These are phyloP conservation scores for Arabis alpina DNA, from an alignment of 345 rosid species.

Conservation along the genomic window DNA sequence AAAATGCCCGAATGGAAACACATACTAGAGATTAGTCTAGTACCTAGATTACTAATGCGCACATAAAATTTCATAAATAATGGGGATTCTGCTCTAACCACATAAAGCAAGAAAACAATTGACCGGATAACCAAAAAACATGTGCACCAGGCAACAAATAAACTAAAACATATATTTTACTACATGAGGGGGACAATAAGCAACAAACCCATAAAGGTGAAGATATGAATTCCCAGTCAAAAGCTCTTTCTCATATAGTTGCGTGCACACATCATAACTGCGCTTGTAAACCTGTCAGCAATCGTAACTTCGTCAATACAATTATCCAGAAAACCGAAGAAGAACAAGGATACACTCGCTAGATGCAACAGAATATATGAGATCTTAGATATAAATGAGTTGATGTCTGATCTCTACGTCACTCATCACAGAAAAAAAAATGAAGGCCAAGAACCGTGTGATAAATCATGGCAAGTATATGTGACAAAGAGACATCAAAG, in stretches of 20 bases:
- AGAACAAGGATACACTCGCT: background rate
- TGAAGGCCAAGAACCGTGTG: background rate
- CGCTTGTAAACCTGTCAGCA: slow-evolving; percentile 79
- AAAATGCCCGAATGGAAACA: slow-evolving; percentile 32
- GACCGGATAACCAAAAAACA: slow-evolving; percentile 1
- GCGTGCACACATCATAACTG: slow-evolving; percentile 76
- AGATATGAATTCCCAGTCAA: slow-evolving; percentile 74
- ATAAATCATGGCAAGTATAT: background rate
- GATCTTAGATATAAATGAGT: background rate
- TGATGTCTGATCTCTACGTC: background rate
- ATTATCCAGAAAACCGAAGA: background rate
- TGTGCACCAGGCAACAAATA: background rate
- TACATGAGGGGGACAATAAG: slow-evolving; percentile 21
- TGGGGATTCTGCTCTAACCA: background rate
- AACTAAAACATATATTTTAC: slow-evolving; percentile 2
- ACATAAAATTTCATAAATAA: too few relatives aligned
- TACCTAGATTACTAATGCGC: background rate
- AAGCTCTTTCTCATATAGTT: slow-evolving; percentile 88
- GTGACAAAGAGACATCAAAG: background rate
- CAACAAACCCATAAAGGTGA: slow-evolving; percentile 73
- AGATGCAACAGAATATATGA: background rate
- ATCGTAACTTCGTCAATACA: slow-evolving; percentile 19
- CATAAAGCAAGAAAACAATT: slow-evolving; percentile 8
- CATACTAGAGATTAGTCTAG: slow-evolving; percentile 29
- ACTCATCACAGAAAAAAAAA: background rate